A percentile compares a stretch with the other conserved stretches of the same genome.
Evolutionary conservation across 2,329 filamentous ascomycete species (phyloP).

Genomic region (Trichoderma koningii): DNA sequence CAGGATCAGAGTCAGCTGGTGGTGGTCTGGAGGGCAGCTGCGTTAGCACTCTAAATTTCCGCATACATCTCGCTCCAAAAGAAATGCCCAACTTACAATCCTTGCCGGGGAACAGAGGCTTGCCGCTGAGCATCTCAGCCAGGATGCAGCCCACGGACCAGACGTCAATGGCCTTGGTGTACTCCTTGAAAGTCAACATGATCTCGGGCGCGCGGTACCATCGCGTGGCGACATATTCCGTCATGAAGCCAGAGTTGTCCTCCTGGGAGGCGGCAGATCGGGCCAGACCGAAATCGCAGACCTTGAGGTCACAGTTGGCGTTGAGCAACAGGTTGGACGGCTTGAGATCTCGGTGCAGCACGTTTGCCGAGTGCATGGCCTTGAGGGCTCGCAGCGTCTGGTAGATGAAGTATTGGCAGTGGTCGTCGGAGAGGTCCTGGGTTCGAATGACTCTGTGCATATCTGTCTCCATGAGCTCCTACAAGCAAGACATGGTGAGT

Average conservation of each 20-base stretch:
- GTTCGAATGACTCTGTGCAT: constrained; percentile 99
- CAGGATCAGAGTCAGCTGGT: constrained; percentile 94
- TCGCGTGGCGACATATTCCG: constrained; percentile 97
- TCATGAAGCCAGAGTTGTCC: constrained; percentile 99
- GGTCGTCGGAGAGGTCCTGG: constrained; percentile 96
- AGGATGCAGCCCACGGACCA: constrained; percentile 99
- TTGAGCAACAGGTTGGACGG: constrained; percentile 96
- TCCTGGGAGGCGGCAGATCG: constrained; percentile 95
- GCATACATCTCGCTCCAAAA: too few relatives aligned
- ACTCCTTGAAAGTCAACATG: constrained; percentile 99
- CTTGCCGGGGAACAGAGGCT: constrained; percentile 96
- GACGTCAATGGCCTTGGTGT: constrained; percentile 98
- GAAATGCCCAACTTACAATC: constrained; percentile 69
- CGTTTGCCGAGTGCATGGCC: constrained; percentile 99
- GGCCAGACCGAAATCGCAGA: constrained; percentile 96
- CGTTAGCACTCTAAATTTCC: neutral
- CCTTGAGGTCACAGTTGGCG: constrained; percentile 98
- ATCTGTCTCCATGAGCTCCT: constrained; percentile 99
- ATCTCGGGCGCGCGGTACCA: constrained; percentile 99
- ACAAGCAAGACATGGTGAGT: neutral
- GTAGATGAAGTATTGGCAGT: constrained; percentile 99
- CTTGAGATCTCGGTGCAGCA: constrained; percentile 95
- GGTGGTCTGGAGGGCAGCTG: constrained; percentile 68
- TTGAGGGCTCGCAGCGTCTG: constrained; percentile 96
- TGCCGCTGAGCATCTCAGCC: constrained; percentile 98